These are phyloP conservation scores for Artemisia tridentata DNA, from an alignment of 129 eudicot genomes.

Conservation along the genomic window DNA sequence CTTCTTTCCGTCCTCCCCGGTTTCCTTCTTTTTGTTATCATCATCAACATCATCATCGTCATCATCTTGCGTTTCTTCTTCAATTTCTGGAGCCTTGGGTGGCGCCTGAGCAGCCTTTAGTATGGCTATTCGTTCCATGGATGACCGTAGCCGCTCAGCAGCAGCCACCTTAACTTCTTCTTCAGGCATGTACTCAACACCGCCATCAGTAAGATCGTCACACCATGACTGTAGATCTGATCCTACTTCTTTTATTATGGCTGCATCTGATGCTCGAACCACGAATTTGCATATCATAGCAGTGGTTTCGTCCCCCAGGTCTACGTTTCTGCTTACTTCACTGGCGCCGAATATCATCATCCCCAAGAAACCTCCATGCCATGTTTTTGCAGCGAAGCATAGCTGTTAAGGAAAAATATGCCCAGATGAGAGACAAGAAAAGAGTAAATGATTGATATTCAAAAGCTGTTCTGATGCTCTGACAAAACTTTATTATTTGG, in stretches of 20 bases:
- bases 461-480: too few species aligned
- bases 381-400: constrained; percentile 94
- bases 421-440: neutral
- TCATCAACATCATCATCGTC: constrained; percentile 28
- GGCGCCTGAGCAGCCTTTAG: constrained; percentile 86
- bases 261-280: constrained; percentile 91
- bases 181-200: constrained; percentile 93
- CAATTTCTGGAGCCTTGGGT: constrained; percentile 58
- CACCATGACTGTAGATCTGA: constrained; percentile 88
- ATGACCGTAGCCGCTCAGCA: constrained; percentile 64
- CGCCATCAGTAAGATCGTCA: constrained; percentile 93
- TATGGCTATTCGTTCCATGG: constrained; percentile 89
- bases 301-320: constrained; percentile 91
- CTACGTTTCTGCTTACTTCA: constrained; percentile 96
- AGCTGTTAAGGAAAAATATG: constrained; percentile 49
- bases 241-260: constrained; percentile 80
- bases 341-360: constrained; percentile 98
- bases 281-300: constrained; percentile 95
- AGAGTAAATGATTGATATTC: neutral
- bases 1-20: constrained; percentile 38
- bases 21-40: constrained; percentile 33
- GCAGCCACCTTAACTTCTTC: constrained; percentile 89
- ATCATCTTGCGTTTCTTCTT: constrained; percentile 48
- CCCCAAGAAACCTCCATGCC: constrained; percentile 93
- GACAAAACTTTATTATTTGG: too few species aligned